Conservation (phyloP, 202 grass and related monocot species). For the Hordeum pubiflorum region DNA sequence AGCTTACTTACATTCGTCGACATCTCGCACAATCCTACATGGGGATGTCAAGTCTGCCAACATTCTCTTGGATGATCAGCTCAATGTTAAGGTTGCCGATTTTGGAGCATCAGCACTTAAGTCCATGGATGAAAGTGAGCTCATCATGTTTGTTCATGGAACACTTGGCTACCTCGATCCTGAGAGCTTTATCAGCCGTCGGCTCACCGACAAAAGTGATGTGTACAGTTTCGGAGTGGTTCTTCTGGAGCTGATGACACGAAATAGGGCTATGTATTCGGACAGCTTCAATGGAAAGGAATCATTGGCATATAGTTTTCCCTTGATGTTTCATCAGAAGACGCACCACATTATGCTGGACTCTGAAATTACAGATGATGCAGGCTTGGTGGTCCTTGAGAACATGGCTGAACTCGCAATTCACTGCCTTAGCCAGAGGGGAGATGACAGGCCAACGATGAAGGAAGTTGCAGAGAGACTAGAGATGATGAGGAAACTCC, state of each 20-base stretch:
- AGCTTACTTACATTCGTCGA: not conserved
- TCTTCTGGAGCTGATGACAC: not conserved
- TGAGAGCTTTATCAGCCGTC: not conserved
- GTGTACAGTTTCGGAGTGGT: not conserved
- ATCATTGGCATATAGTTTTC: not conserved
- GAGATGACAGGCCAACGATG: not conserved
- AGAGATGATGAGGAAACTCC: too few relatives aligned
- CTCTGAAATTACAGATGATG: not conserved
- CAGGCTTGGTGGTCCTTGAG: not conserved
- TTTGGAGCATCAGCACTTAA: not conserved
- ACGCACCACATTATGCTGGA: not conserved
- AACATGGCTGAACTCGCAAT: not conserved
- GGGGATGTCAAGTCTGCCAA: not conserved
- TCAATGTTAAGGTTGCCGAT: not conserved
- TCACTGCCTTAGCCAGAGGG: not conserved
- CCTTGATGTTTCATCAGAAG: not conserved
- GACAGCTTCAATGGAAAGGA: not conserved
- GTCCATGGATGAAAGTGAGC: conserved; percentile 1
- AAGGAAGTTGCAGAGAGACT: not conserved
- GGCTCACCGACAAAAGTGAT: not conserved
- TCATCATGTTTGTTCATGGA: not conserved
- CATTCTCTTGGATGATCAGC: not conserved
- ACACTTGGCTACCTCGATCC: not conserved
- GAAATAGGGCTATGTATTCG: not conserved
- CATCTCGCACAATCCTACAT: not conserved